phyloP scores from a whole-genome alignment of 345 rosid genomes.

The Eucalyptus polyanthemos region DNA sequence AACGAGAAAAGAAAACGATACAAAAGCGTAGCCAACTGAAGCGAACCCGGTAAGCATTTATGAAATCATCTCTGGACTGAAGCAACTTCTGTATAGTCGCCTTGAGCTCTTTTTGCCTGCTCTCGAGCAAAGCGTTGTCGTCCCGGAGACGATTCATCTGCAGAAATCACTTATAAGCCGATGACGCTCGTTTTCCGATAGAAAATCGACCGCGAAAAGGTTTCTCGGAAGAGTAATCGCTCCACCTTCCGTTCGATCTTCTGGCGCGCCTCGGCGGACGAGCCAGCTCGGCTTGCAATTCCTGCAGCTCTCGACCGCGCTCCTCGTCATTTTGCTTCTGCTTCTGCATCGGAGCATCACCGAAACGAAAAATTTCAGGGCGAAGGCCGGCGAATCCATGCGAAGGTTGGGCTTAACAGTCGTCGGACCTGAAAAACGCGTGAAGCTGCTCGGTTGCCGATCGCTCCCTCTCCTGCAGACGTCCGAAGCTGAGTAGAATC shows the following conservation, averaged over 20 bases:
- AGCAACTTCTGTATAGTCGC: constrained; percentile 44
- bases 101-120: constrained; percentile 49
- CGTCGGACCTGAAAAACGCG: constrained; percentile 34
- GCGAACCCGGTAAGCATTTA: constrained; percentile 54
- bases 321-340: constrained; percentile 75
- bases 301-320: constrained; percentile 34
- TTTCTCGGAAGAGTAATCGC: background rate
- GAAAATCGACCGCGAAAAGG: background rate
- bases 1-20: background rate
- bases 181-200: background rate
- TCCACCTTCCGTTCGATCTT: constrained; percentile 39
- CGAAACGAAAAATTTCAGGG: background rate
- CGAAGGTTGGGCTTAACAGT: background rate
- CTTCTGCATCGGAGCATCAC: constrained; percentile 30
- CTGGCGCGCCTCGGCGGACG: constrained; percentile 33
- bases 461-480: constrained; percentile 40
- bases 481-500: background rate
- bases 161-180: background rate
- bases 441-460: constrained; percentile 39
- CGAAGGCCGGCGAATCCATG: background rate
- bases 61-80: constrained; percentile 51
- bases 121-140: constrained; percentile 53
- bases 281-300: constrained; percentile 43
- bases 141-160: constrained; percentile 59
- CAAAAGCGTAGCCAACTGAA: background rate